Base-by-base conservation (phyloP, 306 rosid genomes). In the Prunus mongolica region DNA sequence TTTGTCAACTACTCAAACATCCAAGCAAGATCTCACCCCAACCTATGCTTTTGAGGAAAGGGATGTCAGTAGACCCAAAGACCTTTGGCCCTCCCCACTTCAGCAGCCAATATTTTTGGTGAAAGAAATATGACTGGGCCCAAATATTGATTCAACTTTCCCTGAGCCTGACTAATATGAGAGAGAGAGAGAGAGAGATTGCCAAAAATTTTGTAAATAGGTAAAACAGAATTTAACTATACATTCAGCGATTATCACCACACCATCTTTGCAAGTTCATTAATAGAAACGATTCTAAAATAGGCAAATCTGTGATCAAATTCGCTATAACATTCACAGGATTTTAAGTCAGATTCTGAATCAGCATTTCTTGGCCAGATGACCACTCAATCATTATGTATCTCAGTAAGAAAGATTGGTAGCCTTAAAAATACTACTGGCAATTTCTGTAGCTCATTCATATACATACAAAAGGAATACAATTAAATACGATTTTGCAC, bases 361-460 rank as follows among this genome's bases (percentile, higher is more conserved):
- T 18, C 6, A 41, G 18, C 44, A 58, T 22, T 45, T 24, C 11
- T 22, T 6, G 58, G 58, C 24, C 34, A 6, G 14, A 69, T 27
- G 73, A 24, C 27, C 38, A 57, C 16, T 19, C 22, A 34, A 51
- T 15, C 38, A 20, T 12, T 52, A 65, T 22, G 66, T 32, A 66
- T 62, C 62, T 47, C 69, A 66, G 13, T 16, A 30, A 22, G 44
- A 63, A 47, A 46, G 30, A 24, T 44, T 46, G 20, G 2, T 27
- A 12, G 76, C 44, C 76, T 57, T 56, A 24, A 28, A 30, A 51
- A 9, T 41, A 32, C 24, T 19, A 65, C 20, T 41, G 22, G 12
- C 7, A 58, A 60, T 60, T 44, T 50, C 41, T 44, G 18, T 24
- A 58, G 75, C 64, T 73, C 30, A n/a, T 45, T 67, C 77, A 58